Conservation (phyloP, 306 rosid genomes). For the Acacia crassicarpa region DNA sequence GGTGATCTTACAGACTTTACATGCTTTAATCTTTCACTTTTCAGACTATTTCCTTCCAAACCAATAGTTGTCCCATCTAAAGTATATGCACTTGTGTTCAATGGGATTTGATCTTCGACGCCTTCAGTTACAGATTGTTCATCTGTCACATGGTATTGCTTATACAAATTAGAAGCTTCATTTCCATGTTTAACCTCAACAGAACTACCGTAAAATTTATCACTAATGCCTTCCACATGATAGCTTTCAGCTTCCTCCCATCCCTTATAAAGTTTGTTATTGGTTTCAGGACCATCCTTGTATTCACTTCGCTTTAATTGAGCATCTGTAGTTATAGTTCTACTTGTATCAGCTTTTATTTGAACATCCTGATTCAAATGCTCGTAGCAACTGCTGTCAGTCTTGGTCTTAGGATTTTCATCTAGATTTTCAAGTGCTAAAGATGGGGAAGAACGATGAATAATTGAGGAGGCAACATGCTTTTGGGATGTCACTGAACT, state of each 20-base stretch:
- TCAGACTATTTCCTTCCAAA: constrained; percentile 34
- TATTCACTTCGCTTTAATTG: constrained; percentile 15
- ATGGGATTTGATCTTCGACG: constrained; percentile 34
- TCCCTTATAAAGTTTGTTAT: constrained; percentile 24
- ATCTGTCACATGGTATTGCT: constrained; percentile 38
- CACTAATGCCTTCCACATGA: constrained; percentile 32
- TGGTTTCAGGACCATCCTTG: constrained; percentile 3
- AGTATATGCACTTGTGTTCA: constrained; percentile 25
- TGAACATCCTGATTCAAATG: constrained; percentile 30
- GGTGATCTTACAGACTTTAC: constrained; percentile 58
- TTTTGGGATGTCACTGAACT: constrained; percentile 39
- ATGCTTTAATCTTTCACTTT: constrained; percentile 48
- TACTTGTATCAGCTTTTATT: constrained; percentile 24
- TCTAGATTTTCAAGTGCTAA: constrained; percentile 33
- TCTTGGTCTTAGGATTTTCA: constrained; percentile 38
- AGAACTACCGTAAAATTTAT: constrained; percentile 27
- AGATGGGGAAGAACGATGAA: constrained; percentile 51
- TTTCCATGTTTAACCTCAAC: constrained; percentile 30
- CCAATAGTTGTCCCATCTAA: constrained; percentile 27
- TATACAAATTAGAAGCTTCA: constrained; percentile 29
- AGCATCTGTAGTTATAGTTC: constrained; percentile 26
- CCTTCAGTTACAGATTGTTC: constrained; percentile 34
- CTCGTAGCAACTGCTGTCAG: constrained; percentile 37
- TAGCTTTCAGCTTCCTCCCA: constrained; percentile 34
- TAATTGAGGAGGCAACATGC: constrained; percentile 26